Percentiles rank a stretch among this genome's conserved stretches.
Conservation (phyloP, 345 rosid genomes). For the Cardamine occulta region DNA sequence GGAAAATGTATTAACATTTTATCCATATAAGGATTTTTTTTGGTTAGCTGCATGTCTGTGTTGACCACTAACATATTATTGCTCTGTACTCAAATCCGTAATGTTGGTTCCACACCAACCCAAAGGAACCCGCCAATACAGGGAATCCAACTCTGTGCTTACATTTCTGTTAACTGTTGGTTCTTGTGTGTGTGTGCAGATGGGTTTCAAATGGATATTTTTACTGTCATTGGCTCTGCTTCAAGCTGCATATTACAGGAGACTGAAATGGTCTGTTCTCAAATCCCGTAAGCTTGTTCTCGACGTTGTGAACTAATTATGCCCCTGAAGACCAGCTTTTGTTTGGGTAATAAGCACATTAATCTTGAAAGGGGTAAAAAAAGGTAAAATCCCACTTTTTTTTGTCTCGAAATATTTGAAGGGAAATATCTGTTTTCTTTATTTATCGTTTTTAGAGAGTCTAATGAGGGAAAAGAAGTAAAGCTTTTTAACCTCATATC, state of each 20-base stretch:
- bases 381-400: background rate
- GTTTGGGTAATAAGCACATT: slow-evolving; percentile 20
- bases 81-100: background rate
- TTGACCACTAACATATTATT: background rate
- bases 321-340: slow-evolving; percentile 10
- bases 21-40: background rate
- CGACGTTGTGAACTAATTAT: slow-evolving; percentile 89
- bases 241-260: slow-evolving; percentile 90
- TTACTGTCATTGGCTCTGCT: slow-evolving; percentile 82
- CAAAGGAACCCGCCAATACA: background rate
- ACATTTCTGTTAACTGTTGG: slow-evolving; percentile 8
- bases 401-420: slow-evolving; percentile 19
- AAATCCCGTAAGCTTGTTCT: slow-evolving; percentile 87
- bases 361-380: slow-evolving; percentile 13
- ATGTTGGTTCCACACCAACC: background rate
- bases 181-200: slow-evolving; percentile 54
- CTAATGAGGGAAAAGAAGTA: slow-evolving; percentile 19
- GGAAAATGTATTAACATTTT: background rate
- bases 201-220: slow-evolving; percentile 99
- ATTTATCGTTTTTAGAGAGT: background rate
- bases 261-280: slow-evolving; percentile 86
- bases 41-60: background rate
- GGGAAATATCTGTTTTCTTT: background rate
- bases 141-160: background rate
- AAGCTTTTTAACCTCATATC: slow-evolving; percentile 22